Percentiles rank a stretch among this genome's conserved stretches.
Evolutionary conservation across 768 basidiomycete genomes (phyloP).

Genomic region (Punctularia strigosozonata): DNA sequence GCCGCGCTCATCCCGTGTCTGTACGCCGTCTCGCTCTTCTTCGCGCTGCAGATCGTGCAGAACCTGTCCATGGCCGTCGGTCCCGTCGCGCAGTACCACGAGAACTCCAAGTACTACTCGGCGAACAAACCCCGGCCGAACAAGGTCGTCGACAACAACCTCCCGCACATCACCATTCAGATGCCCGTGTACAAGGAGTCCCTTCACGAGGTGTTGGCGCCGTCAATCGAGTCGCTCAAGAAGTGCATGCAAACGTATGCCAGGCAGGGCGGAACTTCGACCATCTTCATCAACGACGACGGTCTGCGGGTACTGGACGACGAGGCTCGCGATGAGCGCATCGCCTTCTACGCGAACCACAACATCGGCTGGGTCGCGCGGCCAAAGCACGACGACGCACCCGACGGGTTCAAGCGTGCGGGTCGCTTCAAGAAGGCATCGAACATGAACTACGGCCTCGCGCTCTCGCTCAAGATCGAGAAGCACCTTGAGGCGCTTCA

Average conservation of each 20-base stretch:
- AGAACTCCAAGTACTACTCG: slow-evolving; percentile 45
- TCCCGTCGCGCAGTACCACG: slow-evolving; percentile 38
- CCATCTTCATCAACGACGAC: slow-evolving; percentile 52
- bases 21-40: slow-evolving; percentile 36
- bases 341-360: slow-evolving; percentile 43
- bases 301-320: slow-evolving; percentile 40
- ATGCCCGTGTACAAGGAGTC: slow-evolving; percentile 50
- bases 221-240: slow-evolving; percentile 43
- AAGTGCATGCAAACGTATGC: slow-evolving; percentile 54
- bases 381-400: slow-evolving; percentile 32
- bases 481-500: slow-evolving; percentile 21
- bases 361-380: slow-evolving; percentile 51
- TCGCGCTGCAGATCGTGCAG: slow-evolving; percentile 30
- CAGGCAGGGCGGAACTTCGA: slow-evolving; percentile 49
- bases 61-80: slow-evolving; percentile 32
- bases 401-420: slow-evolving; percentile 33
- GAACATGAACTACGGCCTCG: slow-evolving; percentile 36
- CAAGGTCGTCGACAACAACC: slow-evolving; percentile 28
- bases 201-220: slow-evolving; percentile 37
- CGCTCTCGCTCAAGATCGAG: slow-evolving; percentile 22
- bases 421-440: slow-evolving; percentile 40
- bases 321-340: slow-evolving; percentile 32
- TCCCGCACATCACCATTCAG: slow-evolving; percentile 41
- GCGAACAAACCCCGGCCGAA: slow-evolving; percentile 29
- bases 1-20: slow-evolving; percentile 26